Percentiles rank a stretch among this genome's conserved stretches.
Evolutionary conservation across 139 green algal genomes (phyloP).

Genomic region (Chlorella sp.): DNA sequence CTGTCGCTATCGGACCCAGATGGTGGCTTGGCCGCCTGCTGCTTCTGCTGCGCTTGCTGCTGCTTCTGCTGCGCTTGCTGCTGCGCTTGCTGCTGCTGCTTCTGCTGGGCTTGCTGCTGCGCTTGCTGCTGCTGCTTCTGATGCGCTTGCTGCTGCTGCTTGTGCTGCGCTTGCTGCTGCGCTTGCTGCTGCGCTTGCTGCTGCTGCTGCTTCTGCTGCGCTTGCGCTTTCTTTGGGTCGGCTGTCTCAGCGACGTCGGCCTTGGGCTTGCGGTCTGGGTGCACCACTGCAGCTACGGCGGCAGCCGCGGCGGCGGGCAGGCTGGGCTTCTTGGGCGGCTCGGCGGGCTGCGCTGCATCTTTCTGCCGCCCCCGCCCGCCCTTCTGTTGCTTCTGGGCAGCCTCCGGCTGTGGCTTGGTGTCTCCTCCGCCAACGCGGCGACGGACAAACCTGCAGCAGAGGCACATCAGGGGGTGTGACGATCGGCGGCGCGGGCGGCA

Average conservation of each 20-base stretch:
- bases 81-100: neutral
- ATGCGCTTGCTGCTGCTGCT: neutral
- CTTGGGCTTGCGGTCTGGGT: too few species aligned
- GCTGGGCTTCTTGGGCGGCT: too few species aligned
- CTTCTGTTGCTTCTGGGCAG: neutral
- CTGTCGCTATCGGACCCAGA: neutral
- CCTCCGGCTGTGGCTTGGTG: neutral
- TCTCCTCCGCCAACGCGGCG: neutral
- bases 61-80: neutral
- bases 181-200: constrained; percentile 1
- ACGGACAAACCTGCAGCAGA: constrained; percentile 6
- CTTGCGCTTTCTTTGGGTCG: neutral
- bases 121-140: neutral
- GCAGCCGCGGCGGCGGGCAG: too few species aligned
- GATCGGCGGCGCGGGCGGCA: neutral
- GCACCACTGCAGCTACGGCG: too few species aligned
- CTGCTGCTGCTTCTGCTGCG: neutral
- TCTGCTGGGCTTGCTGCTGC: neutral
- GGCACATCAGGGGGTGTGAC: neutral
- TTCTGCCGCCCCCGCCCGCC: neutral
- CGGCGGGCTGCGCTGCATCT: too few species aligned
- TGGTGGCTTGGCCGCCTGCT: neutral
- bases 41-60: neutral
- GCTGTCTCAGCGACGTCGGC: too few species aligned
- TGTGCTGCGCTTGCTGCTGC: neutral